Percentiles rank a stretch among this genome's conserved stretches.
phyloP scores from a whole-genome alignment of 805 yeast genomes.

The Saccharomycopsis malanga region DNA sequence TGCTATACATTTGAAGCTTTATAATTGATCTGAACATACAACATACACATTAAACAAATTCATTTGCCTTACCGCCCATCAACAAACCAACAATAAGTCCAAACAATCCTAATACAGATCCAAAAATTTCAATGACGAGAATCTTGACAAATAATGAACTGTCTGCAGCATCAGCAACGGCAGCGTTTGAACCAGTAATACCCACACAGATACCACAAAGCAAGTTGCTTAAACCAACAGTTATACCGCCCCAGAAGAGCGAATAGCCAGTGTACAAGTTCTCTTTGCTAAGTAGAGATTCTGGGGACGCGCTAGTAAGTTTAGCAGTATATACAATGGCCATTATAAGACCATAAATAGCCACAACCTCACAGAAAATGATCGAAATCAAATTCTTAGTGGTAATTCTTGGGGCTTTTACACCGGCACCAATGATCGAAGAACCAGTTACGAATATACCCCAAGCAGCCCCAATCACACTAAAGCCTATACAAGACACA shows the following conservation, averaged over 20 bases:
- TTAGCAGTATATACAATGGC: conserved; percentile 95
- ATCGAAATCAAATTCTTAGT: conserved; percentile 94
- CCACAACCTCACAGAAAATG: conserved; percentile 98
- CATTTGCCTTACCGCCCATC: conserved; percentile 94
- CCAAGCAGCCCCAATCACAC: conserved; percentile 99
- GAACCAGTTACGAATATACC: conserved; percentile 96
- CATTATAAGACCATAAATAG: conserved; percentile 95
- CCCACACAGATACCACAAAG: conserved; percentile 98
- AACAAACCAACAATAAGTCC: conserved; percentile 94
- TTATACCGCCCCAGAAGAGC: conserved; percentile 95
- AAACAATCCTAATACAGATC: conserved; percentile 89
- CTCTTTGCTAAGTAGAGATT: conserved; percentile 61
- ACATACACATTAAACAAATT: conserved; percentile 31
- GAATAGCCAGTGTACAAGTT: conserved; percentile 93
- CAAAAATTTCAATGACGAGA: conserved; percentile 94
- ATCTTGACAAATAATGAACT: conserved; percentile 91
- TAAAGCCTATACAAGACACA: conserved; percentile 82
- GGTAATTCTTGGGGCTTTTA: conserved; percentile 93
- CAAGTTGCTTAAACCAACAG: conserved; percentile 89
- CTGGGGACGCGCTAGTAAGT: conserved; percentile 54
- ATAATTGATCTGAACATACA: too few relatives aligned
- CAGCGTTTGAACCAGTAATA: conserved; percentile 97
- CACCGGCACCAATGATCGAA: conserved; percentile 95
- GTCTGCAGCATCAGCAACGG: conserved; percentile 96
- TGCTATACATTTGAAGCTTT: too few relatives aligned